A percentile compares a stretch with the other conserved stretches of the same genome.
phyloP scores from a whole-genome alignment of 805 yeast genomes.

The Maudiozyma turicensis region DNA sequence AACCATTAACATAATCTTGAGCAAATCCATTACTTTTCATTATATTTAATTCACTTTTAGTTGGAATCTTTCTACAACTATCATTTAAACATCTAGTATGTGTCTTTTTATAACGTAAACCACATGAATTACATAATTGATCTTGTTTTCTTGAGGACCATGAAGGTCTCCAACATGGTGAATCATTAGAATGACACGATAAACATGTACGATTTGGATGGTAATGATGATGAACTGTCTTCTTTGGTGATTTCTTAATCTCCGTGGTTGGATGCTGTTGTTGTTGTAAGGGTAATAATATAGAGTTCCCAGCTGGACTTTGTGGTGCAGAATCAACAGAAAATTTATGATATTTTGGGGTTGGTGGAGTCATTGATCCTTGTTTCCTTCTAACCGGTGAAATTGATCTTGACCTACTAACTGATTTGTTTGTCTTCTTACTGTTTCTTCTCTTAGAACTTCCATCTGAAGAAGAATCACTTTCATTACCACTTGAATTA shows the following conservation, averaged over 20 bases:
- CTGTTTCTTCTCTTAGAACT: not conserved
- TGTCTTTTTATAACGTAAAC: constrained; percentile 87
- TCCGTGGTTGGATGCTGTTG: not conserved
- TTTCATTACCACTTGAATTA: not conserved
- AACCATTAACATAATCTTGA: constrained; percentile 15
- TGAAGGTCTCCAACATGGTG: constrained; percentile 98
- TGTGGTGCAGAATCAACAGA: constrained; percentile 14
- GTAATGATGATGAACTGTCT: constrained; percentile 1
- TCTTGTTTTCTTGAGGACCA: constrained; percentile 79
- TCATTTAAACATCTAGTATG: constrained; percentile 78
- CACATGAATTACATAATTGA: constrained; percentile 96
- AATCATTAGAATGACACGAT: constrained; percentile 81
- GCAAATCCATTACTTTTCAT: constrained; percentile 64
- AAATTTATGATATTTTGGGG: constrained; percentile 16
- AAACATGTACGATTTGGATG: constrained; percentile 53
- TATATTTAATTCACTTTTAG: constrained; percentile 88
- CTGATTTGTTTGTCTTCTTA: not conserved
- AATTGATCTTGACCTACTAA: constrained; percentile 2
- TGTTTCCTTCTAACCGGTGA: constrained; percentile 4
- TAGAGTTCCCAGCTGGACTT: not conserved
- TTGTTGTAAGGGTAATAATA: not conserved
- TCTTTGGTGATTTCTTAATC: not conserved
- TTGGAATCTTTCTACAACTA: constrained; percentile 79
- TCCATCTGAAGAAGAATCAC: not conserved
- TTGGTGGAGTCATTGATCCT: constrained; percentile 6